These are phyloP conservation scores for Sporothrix brunneoviolacea DNA, from an alignment of 2,329 filamentous ascomycete species.

Conservation along the genomic window DNA sequence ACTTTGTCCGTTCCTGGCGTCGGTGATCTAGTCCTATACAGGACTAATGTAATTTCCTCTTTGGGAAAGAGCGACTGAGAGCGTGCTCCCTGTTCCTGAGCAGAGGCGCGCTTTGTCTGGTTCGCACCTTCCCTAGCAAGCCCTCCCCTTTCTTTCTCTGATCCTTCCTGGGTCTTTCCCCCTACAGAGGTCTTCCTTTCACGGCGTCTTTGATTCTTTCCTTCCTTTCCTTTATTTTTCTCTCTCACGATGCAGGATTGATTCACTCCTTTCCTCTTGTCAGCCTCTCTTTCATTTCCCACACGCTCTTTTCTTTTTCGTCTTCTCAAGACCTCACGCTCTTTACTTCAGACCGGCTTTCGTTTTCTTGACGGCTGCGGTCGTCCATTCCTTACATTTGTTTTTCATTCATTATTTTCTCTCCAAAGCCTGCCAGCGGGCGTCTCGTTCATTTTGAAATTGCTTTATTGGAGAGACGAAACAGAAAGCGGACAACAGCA, in stretches of 20 bases:
- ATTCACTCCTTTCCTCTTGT: constrained; percentile 2
- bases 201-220: too few relatives aligned
- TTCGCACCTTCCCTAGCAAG: neutral
- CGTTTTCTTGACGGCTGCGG: constrained; percentile 6
- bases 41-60: neutral
- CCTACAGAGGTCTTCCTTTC: neutral
- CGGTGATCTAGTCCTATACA: neutral
- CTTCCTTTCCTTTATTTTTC: neutral
- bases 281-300: constrained; percentile 2
- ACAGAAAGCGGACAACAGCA: neutral
- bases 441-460: constrained; percentile 46
- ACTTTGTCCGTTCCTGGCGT: constrained; percentile 4
- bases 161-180: neutral
- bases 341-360: constrained; percentile 10
- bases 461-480: neutral
- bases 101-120: neutral
- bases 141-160: neutral
- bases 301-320: neutral
- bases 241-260: constrained; percentile 12
- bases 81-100: constrained; percentile 10
- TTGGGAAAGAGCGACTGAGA: constrained; percentile 6
- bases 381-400: constrained; percentile 19
- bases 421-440: constrained; percentile 46
- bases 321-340: constrained; percentile 11
- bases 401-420: constrained; percentile 4